phyloP scores from a whole-genome alignment of 2,329 filamentous ascomycete genomes.

The Alternaria tenuissima region DNA sequence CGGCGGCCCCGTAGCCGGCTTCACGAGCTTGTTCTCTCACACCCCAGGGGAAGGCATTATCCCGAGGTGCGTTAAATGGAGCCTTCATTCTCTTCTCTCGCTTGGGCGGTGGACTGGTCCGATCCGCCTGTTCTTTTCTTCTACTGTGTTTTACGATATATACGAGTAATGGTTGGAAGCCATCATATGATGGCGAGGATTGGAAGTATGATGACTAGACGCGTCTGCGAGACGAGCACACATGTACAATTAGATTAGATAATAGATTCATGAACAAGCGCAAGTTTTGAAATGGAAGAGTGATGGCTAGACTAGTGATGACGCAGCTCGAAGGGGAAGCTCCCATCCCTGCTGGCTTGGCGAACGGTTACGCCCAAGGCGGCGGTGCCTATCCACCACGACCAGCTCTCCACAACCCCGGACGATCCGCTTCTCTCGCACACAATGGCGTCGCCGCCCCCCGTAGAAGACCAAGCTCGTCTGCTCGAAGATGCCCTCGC shows the following conservation, averaged over 20 bases:
- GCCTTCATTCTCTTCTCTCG: background rate
- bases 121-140: conserved; percentile 11
- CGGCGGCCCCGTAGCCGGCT: conserved; percentile 1
- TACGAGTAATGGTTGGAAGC: conserved; percentile 17
- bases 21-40: background rate
- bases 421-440: conserved; percentile 27
- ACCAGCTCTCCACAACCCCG: conserved; percentile 40
- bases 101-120: conserved; percentile 11
- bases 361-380: conserved; percentile 33
- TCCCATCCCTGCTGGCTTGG: conserved; percentile 40
- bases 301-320: conserved; percentile 23
- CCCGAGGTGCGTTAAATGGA: background rate
- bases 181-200: conserved; percentile 5
- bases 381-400: conserved; percentile 31
- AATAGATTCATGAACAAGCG: conserved; percentile 9
- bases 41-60: background rate
- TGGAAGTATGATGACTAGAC: conserved; percentile 5
- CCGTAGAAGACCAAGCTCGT: conserved; percentile 72
- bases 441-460: conserved; percentile 58
- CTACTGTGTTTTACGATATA: conserved; percentile 10
- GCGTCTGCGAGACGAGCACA: background rate
- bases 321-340: conserved; percentile 37
- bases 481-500: conserved; percentile 96
- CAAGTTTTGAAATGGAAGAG: background rate
- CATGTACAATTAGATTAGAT: conserved; percentile 9